Base-by-base conservation (phyloP, 2,329 filamentous ascomycete genomes). In the Scedosporium boydii region DNA sequence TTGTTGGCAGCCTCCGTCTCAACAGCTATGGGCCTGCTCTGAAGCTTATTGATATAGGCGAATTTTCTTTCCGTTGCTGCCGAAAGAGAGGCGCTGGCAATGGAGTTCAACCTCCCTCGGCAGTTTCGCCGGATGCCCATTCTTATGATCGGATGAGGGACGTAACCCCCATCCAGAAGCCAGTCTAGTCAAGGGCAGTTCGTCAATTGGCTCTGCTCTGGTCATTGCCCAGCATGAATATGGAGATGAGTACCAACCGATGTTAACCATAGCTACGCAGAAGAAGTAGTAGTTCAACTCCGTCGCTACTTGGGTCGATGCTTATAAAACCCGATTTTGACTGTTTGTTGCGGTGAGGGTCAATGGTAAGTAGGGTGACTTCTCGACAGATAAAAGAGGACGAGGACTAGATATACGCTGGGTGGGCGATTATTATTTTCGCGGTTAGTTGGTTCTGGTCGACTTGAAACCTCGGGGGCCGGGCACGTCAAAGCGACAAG, bases 91-190 rank as follows among this genome's bases (percentile, higher is more conserved):
- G 80, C 79, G 9, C 77, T 77, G 27, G 77, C 73, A 66, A 89
- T 87, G 46, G 77, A 76, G 44, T 74, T 70, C 42, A 88, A 75
- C 14, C 87, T 84, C 64, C 85, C 77, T n/a, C 77, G 77, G 10
- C 90, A 79, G 72, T 89, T 86, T n/a, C 79, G 78, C 16, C 86
- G 81, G 68, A 90, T 89, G 16, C 87, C 87, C 18, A 84, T 69
- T 18, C 87, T 84, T 66, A 89, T 86, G 27, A 89, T 68, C 10
- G 80, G 70, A 64, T 85, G 80, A 3, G 87, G 87, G 34, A 90
- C 78, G 69, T 86, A 87, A 64, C 87, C 87, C 65, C 79, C 77
- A 71, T 90, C 87, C 44, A 89, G 79, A 63, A 89, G 73, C 73
- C 77, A 53, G 9, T 38, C 44, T 21, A 34, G 23, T 26, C 41